A percentile compares a stretch with the other conserved stretches of the same genome.
phyloP scores from a whole-genome alignment of 164 flowering plant species.

The Tetracentron sinense region DNA sequence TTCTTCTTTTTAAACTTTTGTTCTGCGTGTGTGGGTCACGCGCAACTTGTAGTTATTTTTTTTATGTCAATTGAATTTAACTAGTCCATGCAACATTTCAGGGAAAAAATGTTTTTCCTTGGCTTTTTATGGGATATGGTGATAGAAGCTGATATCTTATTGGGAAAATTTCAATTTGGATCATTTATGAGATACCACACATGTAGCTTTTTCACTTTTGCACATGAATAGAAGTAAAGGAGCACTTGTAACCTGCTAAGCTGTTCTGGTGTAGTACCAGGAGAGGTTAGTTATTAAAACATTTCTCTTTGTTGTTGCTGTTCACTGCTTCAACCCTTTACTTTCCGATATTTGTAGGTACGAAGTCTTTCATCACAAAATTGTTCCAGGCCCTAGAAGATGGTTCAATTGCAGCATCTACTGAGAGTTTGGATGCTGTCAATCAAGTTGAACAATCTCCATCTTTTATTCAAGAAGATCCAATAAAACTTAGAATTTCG shows the following conservation, averaged over 20 bases:
- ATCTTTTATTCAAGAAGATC: conserved; percentile 19
- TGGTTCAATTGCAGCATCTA: conserved; percentile 19
- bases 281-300: neutral
- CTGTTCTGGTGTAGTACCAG: neutral
- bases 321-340: neutral
- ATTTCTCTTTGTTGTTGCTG: neutral
- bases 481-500: conserved; percentile 47
- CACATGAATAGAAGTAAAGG: too few species aligned
- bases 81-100: too few species aligned
- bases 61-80: too few species aligned
- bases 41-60: too few species aligned
- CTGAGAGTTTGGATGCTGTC: conserved; percentile 16
- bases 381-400: conserved; percentile 31
- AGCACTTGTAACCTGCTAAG: neutral
- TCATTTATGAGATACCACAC: neutral
- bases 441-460: conserved; percentile 22
- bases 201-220: neutral
- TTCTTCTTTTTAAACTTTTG: too few species aligned
- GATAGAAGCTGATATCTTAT: neutral
- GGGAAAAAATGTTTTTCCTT: too few species aligned
- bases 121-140: neutral
- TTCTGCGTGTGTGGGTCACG: too few species aligned
- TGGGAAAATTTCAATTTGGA: too few species aligned
- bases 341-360: conserved; percentile 27
- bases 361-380: conserved; percentile 26